A percentile compares a stretch with the other conserved stretches of the same genome.
Conservation (phyloP, 306 rosid genomes). For the Prinsepia uniflora region DNA sequence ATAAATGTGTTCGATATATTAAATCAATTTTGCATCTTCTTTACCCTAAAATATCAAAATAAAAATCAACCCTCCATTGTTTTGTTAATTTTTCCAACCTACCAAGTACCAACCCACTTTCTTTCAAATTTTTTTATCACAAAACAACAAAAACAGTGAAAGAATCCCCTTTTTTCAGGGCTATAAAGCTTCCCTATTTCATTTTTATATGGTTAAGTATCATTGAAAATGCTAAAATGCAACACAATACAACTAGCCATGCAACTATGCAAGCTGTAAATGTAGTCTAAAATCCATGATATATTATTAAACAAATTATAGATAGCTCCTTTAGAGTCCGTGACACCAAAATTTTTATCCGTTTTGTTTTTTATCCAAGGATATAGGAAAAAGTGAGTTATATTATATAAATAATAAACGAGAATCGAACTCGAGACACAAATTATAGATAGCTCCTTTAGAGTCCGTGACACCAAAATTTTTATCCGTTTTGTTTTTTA, state of each 20-base stretch:
- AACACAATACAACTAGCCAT: background rate
- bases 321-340: no score
- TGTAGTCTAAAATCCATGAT: background rate
- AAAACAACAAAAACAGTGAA: background rate
- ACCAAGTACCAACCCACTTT: background rate
- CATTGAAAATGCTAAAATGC: background rate
- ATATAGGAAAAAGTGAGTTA: no score
- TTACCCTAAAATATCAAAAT: background rate
- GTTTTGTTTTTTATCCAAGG: no score
- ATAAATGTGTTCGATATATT: no score
- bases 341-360: no score
- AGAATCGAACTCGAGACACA: no score
- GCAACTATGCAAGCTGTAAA: background rate
- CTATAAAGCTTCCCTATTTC: background rate
- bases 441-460: no score
- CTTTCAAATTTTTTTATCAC: constrained; percentile 2
- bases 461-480: no score
- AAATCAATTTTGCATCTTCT: no score
- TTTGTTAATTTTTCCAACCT: background rate
- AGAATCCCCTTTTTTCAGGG: background rate
- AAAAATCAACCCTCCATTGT: background rate
- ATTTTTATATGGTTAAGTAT: background rate
- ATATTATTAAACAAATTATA: no score
- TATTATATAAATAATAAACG: no score
- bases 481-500: no score